These are phyloP conservation scores for Gossypium gossypioides DNA, from an alignment of 441 rosid species.

Conservation along the genomic window DNA sequence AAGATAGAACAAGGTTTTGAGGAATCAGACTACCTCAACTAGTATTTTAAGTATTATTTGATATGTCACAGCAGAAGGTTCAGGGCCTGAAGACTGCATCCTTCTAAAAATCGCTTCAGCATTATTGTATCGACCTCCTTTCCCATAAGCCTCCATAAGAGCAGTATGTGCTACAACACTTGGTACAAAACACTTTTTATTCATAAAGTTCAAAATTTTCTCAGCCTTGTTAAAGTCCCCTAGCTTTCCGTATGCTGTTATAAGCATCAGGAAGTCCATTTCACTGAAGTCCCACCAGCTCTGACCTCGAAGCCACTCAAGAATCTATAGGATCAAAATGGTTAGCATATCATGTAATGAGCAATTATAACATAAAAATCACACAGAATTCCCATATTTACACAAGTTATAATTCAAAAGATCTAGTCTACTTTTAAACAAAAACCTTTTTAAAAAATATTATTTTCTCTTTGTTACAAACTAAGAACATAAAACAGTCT, in stretches of 20 bases:
- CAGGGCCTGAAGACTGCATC: conserved; percentile 85
- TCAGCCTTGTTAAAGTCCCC: conserved; percentile 85
- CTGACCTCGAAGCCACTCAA: conserved; percentile 82
- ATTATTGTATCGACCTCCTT: conserved; percentile 68
- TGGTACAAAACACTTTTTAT: conserved; percentile 60
- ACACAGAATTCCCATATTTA: background rate
- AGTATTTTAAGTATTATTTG: conserved; percentile 77
- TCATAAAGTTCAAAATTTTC: conserved; percentile 52
- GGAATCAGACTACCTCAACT: conserved; percentile 49
- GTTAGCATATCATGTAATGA: background rate
- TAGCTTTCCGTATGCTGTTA: conserved; percentile 81
- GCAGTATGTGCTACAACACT: conserved; percentile 77
- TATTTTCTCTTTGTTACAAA: background rate
- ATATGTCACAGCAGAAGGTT: conserved; percentile 84
- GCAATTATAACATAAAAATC: conserved; percentile 4
- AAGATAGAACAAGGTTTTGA: background rate
- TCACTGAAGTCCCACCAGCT: conserved; percentile 85
- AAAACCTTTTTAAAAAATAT: background rate
- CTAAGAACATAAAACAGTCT: background rate
- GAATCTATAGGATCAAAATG: conserved; percentile 40
- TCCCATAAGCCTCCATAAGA: conserved; percentile 91
- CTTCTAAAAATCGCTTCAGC: conserved; percentile 90
- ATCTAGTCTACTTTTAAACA: background rate
- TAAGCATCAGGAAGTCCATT: conserved; percentile 79
- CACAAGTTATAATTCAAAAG: background rate